These are phyloP conservation scores for Trebouxia sp. DNA, from an alignment of 139 green algal genomes.

Conservation along the genomic window DNA sequence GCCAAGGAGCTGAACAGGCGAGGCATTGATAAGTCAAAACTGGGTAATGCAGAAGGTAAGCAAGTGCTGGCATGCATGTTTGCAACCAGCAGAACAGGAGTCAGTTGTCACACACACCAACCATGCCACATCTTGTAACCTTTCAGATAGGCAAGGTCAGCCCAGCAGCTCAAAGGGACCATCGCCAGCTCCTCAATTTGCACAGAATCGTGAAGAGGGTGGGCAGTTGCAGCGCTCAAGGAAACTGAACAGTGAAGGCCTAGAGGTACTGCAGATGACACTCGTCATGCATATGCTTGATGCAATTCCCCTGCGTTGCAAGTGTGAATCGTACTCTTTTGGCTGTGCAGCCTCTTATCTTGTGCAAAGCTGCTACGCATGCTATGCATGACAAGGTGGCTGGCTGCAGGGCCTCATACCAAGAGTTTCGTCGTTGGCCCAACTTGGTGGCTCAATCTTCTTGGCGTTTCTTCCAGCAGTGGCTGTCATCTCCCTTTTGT, in stretches of 20 bases:
- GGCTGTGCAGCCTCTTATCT: background rate
- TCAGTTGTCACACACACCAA: too few relatives aligned
- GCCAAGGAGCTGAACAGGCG: conserved; percentile 64
- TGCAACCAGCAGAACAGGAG: too few relatives aligned
- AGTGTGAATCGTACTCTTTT: background rate
- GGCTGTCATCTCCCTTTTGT: conserved; percentile 49
- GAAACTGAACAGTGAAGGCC: conserved; percentile 63
- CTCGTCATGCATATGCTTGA: background rate
- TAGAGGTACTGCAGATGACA: conserved; percentile 54
- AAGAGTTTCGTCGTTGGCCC: conserved; percentile 60
- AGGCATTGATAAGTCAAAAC: conserved; percentile 35
- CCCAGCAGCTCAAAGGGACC: conserved; percentile 25
- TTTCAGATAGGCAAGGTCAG: conserved; percentile 17
- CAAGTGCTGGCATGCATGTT: background rate
- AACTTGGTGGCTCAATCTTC: conserved; percentile 72
- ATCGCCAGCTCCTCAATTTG: conserved; percentile 39
- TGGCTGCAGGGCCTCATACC: conserved; percentile 63
- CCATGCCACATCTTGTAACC: too few relatives aligned
- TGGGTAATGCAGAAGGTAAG: background rate
- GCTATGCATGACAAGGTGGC: background rate
- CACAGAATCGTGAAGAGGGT: background rate
- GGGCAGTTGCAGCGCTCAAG: conserved; percentile 51
- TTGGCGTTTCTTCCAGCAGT: conserved; percentile 83
- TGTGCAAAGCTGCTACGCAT: background rate
- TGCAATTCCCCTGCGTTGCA: background rate